Evolutionary conservation across 768 basidiomycete species (phyloP).

Genomic region (Royoungia palumana): DNA sequence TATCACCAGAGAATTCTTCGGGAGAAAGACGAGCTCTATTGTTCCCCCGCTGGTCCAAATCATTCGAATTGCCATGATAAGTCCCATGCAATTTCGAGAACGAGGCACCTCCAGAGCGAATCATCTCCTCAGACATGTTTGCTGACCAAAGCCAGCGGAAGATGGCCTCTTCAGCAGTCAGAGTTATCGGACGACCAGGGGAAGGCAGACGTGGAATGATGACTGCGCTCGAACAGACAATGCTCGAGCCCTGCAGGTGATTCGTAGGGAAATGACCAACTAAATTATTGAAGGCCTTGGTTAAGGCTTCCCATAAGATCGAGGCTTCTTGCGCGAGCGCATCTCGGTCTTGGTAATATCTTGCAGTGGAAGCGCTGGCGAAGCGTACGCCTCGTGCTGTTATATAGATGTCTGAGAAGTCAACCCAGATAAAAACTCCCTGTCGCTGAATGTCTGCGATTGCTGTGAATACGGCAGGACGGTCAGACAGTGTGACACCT

Average conservation of each 20-base stretch:
- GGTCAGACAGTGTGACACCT: slow-evolving; percentile 21
- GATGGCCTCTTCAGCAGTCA: slow-evolving; percentile 16
- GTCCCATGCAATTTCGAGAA: not conserved
- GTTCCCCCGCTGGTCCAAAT: not conserved
- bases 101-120: not conserved
- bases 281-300: slow-evolving; percentile 19
- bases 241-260: slow-evolving; percentile 1
- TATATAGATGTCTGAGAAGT: slow-evolving; percentile 25
- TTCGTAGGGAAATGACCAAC: not conserved
- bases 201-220: slow-evolving; percentile 29
- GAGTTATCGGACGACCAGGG: slow-evolving; percentile 15
- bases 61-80: not conserved
- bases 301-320: slow-evolving; percentile 15
- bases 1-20: slow-evolving; percentile 12
- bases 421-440: slow-evolving; percentile 21
- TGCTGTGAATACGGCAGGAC: slow-evolving; percentile 27
- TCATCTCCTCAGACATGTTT: slow-evolving; percentile 10
- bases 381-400: slow-evolving; percentile 31
- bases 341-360: slow-evolving; percentile 22
- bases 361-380: slow-evolving; percentile 15
- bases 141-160: slow-evolving; percentile 24
- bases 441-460: slow-evolving; percentile 32
- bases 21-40: slow-evolving; percentile 10
- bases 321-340: slow-evolving; percentile 21
- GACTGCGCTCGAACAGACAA: slow-evolving; percentile 1